Base-by-base conservation (phyloP, 2,329 filamentous ascomycete genomes). In the Cytospora piceae region DNA sequence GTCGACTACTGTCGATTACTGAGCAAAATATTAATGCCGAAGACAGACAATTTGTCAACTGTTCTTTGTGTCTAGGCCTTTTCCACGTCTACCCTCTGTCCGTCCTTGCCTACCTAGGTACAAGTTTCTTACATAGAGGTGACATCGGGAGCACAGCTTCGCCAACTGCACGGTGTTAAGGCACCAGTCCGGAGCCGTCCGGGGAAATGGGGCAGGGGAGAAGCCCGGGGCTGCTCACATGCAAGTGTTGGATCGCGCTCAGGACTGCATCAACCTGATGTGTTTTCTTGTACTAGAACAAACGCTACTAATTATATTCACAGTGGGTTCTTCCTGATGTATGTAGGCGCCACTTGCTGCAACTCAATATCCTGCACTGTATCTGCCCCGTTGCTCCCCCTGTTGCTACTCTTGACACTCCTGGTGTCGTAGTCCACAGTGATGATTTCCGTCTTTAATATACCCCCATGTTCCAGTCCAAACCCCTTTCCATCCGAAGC, bases 361-460 rank as follows among this genome's bases (percentile, higher is more conserved):
- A 42, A 9, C 39, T 42, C 39, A 9, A 42, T 42, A n/a, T 42
- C 39, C 8, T 42, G 39, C 17, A 42, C 2, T 6, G 20, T 42
- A 2, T 42, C 39, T 4, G 14, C 14, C 20, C 17, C 20, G 6
- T 42, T 62, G 49, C 60, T 62, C 6, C 37, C 27, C 34, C 7
- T 15, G 34, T 37, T 37, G 12, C 52, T 56, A 20, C 52, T 49
- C 29, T 24, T 37, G 11, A 14, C 39, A n/a, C 39, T 42, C 39
- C 39, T 42, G 17, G 39, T 32, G 24, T 62, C 60, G 34, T 56
- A 62, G 17, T 62, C 56, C n/a, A 62, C 60, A 9, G 60, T 62
- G 29, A 62, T 62, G 4, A 42, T 56, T n/a, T 62, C 60, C 60
- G 55, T 62, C 52, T 62, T 62, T 12, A 62, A 52, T 14, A 62